Evolutionary conservation across 495 filamentous ascomycete genomes (phyloP), one percentile per base, ranked within the genome.

Genomic region (Cercophora sp.): DNA sequence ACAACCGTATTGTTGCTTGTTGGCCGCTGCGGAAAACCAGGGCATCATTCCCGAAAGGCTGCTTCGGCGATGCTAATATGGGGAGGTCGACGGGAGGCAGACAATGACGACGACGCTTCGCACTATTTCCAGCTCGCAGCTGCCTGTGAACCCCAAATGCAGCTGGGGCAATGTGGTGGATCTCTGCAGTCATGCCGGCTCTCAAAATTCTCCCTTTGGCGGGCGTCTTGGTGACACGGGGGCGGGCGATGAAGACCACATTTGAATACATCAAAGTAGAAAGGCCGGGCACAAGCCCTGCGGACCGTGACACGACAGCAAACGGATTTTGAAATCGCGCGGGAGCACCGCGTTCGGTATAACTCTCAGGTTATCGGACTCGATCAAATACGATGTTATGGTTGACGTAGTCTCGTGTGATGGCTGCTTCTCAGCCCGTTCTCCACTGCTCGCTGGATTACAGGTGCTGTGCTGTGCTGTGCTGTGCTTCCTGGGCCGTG

Each of bases 221-320:
- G 23, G 16, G 27, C 25, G 44, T 16, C 26, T 20, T 27, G 48
- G 48, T 51, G 35, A 41, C 48, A 51, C 48, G 24, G 15, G 9
- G 34, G 44, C 13, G 26, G 24, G 10, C 44, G 18, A 20, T 47
- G 13, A 29, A 22, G 23, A 34, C 11, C 31, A 6, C 8, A 13
- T 13, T 3, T 36, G 32, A 13, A 6, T 26, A 22, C n/a, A 23
- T 15, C 22, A 24, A 27, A 24, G 10, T 15, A 25, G 36, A 19
- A 20, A 43, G 40, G 40, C 20, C 23, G 23, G 40, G 18, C 18
- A 16, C 15, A 20, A 27, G 43, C 26, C 13, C n/a, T 46, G 40
- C 25, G 37, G 13, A 48, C 31, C 51, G 49, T 64, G 24, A 44
- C 59, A 64, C 61, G 40, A 25, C 59, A 59, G 61, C 51, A 61